Percentiles rank a stretch among this genome's conserved stretches.
Evolutionary conservation across 208 protist genomes (phyloP).

Genomic region (Hexamita inflata): DNA sequence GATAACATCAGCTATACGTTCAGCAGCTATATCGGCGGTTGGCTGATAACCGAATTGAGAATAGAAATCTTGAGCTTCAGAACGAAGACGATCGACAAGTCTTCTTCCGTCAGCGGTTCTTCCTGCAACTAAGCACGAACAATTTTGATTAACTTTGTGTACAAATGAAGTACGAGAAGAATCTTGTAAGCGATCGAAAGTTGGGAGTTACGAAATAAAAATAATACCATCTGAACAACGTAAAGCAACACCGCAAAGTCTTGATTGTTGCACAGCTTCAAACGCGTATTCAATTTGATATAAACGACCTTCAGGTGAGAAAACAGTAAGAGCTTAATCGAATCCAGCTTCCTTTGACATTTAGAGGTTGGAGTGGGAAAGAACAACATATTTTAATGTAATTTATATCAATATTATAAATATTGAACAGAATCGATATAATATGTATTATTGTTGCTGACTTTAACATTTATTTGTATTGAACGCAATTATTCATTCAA

Average conservation of each 20-base stretch:
- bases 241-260: neutral
- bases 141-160: neutral
- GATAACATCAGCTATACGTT: slow-evolving; percentile 6
- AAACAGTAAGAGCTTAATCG: slow-evolving; percentile 18
- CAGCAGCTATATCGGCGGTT: neutral
- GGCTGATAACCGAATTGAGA: neutral
- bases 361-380: too few relatives aligned
- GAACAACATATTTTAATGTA: too few relatives aligned
- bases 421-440: too few relatives aligned
- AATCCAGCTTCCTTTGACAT: slow-evolving; percentile 3
- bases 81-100: neutral
- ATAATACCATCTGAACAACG: neutral
- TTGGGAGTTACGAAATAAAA: slow-evolving; percentile 6
- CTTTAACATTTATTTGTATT: too few relatives aligned
- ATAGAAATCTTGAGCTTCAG: neutral
- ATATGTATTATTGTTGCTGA: too few relatives aligned
- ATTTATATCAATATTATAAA: too few relatives aligned
- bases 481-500: too few relatives aligned
- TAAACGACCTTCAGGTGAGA: slow-evolving; percentile 7
- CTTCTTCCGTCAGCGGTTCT: neutral
- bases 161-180: neutral
- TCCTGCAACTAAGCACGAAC: neutral
- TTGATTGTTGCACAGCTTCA: neutral
- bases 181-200: neutral
- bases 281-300: slow-evolving; percentile 26